Base-by-base conservation (phyloP, 371 early-diverging fungal species). In the Actinomucor elegans region DNA sequence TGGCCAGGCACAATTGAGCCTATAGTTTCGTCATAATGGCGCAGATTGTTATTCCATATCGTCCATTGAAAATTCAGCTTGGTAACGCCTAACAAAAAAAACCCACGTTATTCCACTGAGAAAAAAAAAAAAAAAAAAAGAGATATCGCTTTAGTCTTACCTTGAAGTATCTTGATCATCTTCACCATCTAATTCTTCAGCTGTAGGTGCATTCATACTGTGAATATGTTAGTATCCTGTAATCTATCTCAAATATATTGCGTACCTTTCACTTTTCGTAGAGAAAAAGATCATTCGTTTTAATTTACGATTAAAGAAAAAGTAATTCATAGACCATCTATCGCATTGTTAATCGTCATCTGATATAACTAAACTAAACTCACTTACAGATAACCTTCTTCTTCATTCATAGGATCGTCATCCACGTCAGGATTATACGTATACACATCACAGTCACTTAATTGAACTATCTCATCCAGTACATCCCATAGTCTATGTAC, bases 281-380 rank as follows among this genome's bases (percentile, higher is more conserved):
- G 93, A 88, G 64, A 97, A 92, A 63, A 91, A 94, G 6, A 96
- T 78, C 52, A 97, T 88, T 48, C 94, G 78, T 69, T 94, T 94
- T 56, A 92, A 72, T 55, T 88, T 86, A 48, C 89, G 84, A 72
- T 97, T 96, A 57, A 86, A 89, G 75, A 97, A 95, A 57, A 97
- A 94, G 76, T 91, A 93, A 76, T 95, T 93, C 73, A 94, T 89
- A 24, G 92, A 91, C 96, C 94, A 93, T 31, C 91, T 91, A 58
- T 14, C n/a, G 17, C 12, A 21, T 5, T 40, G 17, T 40, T 17
- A 26, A 21, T 54, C 26, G 27, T 21, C 7, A 21, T 17, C 17
- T 15, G 35, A 24, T 34, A 15, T 23, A 12, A 23, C 17, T 24
- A 17, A 21, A 26, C 5, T 38, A 12, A 8, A 6, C 5, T 24